Evolutionary conservation across 352 stramenopile genomes (phyloP), one percentile per base, ranked within the genome.

Genomic region (Saprolegnia parasitica): DNA sequence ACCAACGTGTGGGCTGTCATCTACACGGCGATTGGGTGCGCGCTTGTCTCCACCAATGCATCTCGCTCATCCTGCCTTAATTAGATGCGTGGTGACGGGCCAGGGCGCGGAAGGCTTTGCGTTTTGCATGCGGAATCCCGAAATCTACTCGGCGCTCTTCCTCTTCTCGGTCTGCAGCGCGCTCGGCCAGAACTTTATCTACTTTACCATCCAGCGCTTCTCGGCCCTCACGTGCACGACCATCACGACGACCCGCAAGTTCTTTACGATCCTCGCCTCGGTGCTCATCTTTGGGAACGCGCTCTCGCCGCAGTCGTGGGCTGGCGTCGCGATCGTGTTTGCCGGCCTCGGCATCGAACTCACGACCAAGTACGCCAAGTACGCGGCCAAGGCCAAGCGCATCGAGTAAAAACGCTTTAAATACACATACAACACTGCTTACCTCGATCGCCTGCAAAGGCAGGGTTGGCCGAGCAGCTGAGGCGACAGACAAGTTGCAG

Each of bases 221-320:
- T 97, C 97, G 77, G 95, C 97, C 47, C 88, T 99, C 45, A 97
- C 98, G 63, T 98, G 95, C 77, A 99, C 96, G 40, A 99, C 97
- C 40, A 98, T 99, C 72, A 99, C 98, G 37, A 99, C 98, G 0
- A 99, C 97, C 66, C 87, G 98, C 77, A 99, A 99, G 83, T 99
- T 99, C 78, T 99, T 99, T 75, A 99, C 94, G 11, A 98, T 99
- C 49, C 79, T 99, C 26, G 92, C 99, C 73, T 99, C 93, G 23
- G 96, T 99, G 18, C 75, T 99, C 21, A 92, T 96, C 77, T 98
- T 98, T 76, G 96, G 95, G 24, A 95, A 99, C 84, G 70, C 88
- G 39, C 88, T 99, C 55, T 92, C 79, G 71, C 67, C 74, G 65
- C 88, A 95, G 80, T 96, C 96, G 75, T 98, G 95, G 95, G 72